Conservation (phyloP, 139 green algal genomes). For the Micractinium sp. region DNA sequence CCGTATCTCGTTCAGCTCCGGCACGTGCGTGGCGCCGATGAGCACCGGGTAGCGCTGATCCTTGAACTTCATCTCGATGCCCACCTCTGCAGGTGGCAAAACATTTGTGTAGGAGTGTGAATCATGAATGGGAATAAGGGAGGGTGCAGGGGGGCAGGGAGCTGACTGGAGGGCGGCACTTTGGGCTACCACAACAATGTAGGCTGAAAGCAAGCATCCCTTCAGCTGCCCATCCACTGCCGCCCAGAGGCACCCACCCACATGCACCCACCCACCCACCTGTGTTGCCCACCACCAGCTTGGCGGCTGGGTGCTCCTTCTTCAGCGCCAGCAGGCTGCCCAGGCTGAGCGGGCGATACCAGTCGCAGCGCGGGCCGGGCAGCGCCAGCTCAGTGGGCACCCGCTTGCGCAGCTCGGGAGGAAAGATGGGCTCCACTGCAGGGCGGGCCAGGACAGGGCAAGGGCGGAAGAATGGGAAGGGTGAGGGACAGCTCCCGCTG, state of each 20-base stretch:
- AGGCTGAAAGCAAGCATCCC: not conserved
- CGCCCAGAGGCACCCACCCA: too few relatives aligned
- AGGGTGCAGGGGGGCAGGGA: not conserved
- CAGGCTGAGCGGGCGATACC: constrained; percentile 75
- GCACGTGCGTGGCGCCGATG: constrained; percentile 78
- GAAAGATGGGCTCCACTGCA: constrained; percentile 92
- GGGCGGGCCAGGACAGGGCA: not conserved
- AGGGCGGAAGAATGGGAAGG: not conserved
- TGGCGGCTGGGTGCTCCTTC: constrained; percentile 59
- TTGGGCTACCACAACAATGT: too few relatives aligned
- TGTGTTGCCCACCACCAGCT: constrained; percentile 93
- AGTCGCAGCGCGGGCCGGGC: constrained; percentile 41
- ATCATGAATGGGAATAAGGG: not conserved
- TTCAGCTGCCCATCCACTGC: not conserved
- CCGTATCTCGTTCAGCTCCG: constrained; percentile 79
- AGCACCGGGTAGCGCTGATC: constrained; percentile 77
- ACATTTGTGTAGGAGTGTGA: not conserved
- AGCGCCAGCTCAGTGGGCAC: constrained; percentile 54
- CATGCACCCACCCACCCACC: not conserved
- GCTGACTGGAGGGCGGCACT: not conserved
- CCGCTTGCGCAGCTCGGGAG: constrained; percentile 80
- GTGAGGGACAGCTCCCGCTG: too few relatives aligned
- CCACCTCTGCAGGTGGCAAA: constrained; percentile 75
- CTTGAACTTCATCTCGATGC: constrained; percentile 99
- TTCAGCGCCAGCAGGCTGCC: constrained; percentile 82